Conservation (phyloP, 768 basidiomycete genomes). For the Auriscalpium microsporum region DNA sequence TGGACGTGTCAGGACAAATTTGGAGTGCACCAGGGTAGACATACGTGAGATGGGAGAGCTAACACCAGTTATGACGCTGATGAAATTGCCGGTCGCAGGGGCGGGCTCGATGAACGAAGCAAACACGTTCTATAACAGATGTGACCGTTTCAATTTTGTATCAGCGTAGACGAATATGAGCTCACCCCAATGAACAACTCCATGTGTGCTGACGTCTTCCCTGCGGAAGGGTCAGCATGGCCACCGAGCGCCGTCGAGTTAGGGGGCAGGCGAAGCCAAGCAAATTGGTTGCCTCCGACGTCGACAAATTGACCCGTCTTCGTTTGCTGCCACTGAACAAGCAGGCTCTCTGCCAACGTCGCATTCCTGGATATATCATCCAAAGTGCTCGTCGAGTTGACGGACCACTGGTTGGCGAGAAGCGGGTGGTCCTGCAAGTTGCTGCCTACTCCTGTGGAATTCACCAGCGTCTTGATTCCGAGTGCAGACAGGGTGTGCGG, state of each 20-base stretch:
- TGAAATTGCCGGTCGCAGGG: background rate
- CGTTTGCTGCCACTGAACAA: constrained; percentile 2
- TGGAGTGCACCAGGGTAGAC: background rate
- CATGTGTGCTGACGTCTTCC: constrained; percentile 17
- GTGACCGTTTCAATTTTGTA: background rate
- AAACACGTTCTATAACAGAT: background rate
- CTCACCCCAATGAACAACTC: constrained; percentile 11
- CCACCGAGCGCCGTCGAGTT: constrained; percentile 2
- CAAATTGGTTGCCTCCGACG: constrained; percentile 11
- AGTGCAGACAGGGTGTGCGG: background rate
- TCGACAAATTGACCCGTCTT: constrained; percentile 7
- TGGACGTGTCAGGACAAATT: background rate
- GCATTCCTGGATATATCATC: constrained; percentile 1
- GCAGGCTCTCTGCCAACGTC: background rate
- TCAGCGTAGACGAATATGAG: background rate
- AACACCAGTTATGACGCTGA: background rate
- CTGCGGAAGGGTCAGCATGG: constrained; percentile 18
- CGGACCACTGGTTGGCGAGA: constrained; percentile 6
- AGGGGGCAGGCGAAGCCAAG: constrained; percentile 15
- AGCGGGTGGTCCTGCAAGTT: constrained; percentile 23
- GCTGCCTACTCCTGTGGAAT: constrained; percentile 24
- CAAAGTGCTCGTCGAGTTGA: constrained; percentile 5
- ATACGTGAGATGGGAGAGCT: constrained; percentile 5
- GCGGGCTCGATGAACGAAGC: background rate
- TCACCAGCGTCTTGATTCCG: constrained; percentile 20